Percentiles rank a stretch among this genome's conserved stretches.
phyloP scores from a whole-genome alignment of 345 rosid species.

The Gossypium longicalyx region DNA sequence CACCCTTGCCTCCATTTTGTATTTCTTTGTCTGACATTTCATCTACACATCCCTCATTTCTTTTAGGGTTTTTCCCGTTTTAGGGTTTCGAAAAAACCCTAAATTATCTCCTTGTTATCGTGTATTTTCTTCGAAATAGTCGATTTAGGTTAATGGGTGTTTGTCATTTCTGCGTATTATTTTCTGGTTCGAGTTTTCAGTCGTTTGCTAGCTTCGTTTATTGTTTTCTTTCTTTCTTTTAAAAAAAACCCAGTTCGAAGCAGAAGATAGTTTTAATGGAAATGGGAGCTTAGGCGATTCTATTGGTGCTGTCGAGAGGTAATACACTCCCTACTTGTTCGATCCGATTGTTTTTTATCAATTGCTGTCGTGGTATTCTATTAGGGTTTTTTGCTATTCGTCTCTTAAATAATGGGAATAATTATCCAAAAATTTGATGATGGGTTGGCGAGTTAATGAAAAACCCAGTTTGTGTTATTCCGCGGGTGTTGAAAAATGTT shows the following conservation, averaged over 20 bases:
- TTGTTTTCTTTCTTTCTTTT: constrained; percentile 1
- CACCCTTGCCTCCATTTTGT: constrained; percentile 19
- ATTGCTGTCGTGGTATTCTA: constrained; percentile 22
- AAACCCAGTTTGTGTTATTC: constrained; percentile 20
- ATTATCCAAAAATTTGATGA: constrained; percentile 32
- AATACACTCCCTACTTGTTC: constrained; percentile 24
- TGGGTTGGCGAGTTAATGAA: constrained; percentile 16
- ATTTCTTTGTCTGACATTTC: constrained; percentile 29
- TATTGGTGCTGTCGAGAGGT: constrained; percentile 58
- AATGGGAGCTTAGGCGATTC: constrained; percentile 69
- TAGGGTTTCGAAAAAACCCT: constrained; percentile 57
- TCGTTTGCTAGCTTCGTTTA: constrained; percentile 12
- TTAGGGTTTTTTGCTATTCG: constrained; percentile 46
- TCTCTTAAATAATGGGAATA: constrained; percentile 22
- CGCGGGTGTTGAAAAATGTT: constrained; percentile 20
- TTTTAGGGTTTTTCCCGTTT: constrained; percentile 35
- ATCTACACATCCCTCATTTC: neutral
- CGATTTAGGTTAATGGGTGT: constrained; percentile 62
- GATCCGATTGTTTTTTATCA: constrained; percentile 24
- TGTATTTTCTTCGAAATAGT: constrained; percentile 19
- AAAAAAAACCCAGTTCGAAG: constrained; percentile 35
- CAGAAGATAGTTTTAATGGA: constrained; percentile 50
- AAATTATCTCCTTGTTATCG: constrained; percentile 38
- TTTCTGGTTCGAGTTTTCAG: constrained; percentile 16
- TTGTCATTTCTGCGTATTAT: constrained; percentile 31